These are phyloP conservation scores for Leishmania tropica DNA, from an alignment of 208 protist species.

Conservation along the genomic window DNA sequence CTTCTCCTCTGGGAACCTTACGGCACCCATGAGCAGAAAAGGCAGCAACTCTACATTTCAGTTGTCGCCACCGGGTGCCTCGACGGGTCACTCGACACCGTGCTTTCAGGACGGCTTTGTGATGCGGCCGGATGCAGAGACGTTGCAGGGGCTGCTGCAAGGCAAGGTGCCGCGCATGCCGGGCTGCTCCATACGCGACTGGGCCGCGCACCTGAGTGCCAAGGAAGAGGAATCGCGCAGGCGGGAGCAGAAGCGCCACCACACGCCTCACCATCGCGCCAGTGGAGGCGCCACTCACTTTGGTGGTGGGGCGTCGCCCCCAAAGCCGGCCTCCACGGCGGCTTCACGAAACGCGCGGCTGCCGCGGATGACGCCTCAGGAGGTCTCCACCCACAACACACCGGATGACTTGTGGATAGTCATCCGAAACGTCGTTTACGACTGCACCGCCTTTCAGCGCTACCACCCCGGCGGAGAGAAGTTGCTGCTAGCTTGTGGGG, in stretches of 20 bases:
- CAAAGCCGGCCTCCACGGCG: not conserved
- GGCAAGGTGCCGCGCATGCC: slow-evolving; percentile 32
- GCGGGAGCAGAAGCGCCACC: slow-evolving; percentile 15
- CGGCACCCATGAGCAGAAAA: slow-evolving; percentile 15
- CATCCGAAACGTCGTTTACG: slow-evolving; percentile 72
- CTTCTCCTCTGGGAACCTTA: slow-evolving; percentile 24
- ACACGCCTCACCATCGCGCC: not conserved
- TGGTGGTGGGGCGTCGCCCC: not conserved
- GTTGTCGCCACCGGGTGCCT: not conserved
- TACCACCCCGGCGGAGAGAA: slow-evolving; percentile 75
- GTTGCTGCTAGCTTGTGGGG: slow-evolving; percentile 60
- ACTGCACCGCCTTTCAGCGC: slow-evolving; percentile 68
- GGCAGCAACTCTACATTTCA: slow-evolving; percentile 3
- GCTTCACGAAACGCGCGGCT: slow-evolving; percentile 5
- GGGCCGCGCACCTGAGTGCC: slow-evolving; percentile 26
- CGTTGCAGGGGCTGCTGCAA: slow-evolving; percentile 17
- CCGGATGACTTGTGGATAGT: slow-evolving; percentile 81
- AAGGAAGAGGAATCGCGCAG: slow-evolving; percentile 20
- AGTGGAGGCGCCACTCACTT: not conserved
- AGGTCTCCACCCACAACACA: slow-evolving; percentile 61
- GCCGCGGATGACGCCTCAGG: slow-evolving; percentile 42
- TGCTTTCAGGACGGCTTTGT: slow-evolving; percentile 14
- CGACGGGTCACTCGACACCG: not conserved
- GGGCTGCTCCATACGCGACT: slow-evolving; percentile 52
- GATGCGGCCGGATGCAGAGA: slow-evolving; percentile 29